phyloP scores from a whole-genome alignment of 805 yeast genomes.

The Hanseniaspora occidentalis region DNA sequence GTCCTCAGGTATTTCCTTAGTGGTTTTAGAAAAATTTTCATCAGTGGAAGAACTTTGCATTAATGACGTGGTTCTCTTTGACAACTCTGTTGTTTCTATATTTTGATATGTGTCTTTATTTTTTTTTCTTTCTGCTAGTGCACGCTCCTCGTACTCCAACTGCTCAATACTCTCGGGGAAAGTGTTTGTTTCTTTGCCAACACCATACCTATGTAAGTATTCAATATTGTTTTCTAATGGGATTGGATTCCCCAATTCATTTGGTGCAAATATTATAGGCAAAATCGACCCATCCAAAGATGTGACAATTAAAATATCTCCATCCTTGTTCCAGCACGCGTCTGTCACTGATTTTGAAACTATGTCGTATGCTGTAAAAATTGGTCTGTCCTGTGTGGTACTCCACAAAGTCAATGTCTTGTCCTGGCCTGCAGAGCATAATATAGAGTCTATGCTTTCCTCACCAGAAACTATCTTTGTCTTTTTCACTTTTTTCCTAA shows the following conservation, averaged over 20 bases:
- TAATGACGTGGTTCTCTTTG: neutral
- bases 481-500: slow-evolving; percentile 13
- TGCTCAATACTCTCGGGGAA: slow-evolving; percentile 84
- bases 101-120: slow-evolving; percentile 2
- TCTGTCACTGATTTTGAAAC: slow-evolving; percentile 75
- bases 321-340: slow-evolving; percentile 79
- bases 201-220: slow-evolving; percentile 75
- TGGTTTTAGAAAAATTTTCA: slow-evolving; percentile 1
- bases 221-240: slow-evolving; percentile 56
- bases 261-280: slow-evolving; percentile 45
- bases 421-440: slow-evolving; percentile 97
- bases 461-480: slow-evolving; percentile 4
- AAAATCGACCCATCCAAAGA: slow-evolving; percentile 80
- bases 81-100: slow-evolving; percentile 6
- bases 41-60: neutral
- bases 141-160: slow-evolving; percentile 55
- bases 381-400: slow-evolving; percentile 62
- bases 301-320: slow-evolving; percentile 56
- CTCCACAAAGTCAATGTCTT: slow-evolving; percentile 81
- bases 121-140: slow-evolving; percentile 25
- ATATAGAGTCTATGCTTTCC: slow-evolving; percentile 43
- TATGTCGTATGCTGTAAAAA: slow-evolving; percentile 68
- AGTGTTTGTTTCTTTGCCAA: slow-evolving; percentile 69
- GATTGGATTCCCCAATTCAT: slow-evolving; percentile 50
- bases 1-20: slow-evolving; percentile 8